Conservation (phyloP, 805 yeast species). For the Candida verbasci region DNA sequence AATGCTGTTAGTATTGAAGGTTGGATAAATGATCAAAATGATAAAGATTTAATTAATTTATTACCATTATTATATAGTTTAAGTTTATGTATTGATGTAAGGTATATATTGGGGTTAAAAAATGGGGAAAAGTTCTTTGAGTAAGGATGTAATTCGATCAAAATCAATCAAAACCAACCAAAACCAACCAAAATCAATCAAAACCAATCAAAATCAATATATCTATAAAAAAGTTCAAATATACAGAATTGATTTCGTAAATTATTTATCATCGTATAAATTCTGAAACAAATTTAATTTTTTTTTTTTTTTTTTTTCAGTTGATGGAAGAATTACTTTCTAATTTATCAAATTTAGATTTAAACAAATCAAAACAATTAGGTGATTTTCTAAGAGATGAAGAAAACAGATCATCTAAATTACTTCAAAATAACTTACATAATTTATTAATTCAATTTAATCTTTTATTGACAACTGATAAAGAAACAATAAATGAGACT, state of each 20-base stretch:
- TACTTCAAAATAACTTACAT: slow-evolving; percentile 1
- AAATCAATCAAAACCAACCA: no score
- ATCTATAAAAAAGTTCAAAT: no score
- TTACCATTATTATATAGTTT: slow-evolving; percentile 76
- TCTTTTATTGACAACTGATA: neutral
- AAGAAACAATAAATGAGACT: slow-evolving; percentile 12
- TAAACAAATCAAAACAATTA: slow-evolving; percentile 4
- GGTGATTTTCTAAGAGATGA: slow-evolving; percentile 21
- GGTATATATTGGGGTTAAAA: slow-evolving; percentile 70
- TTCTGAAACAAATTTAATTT: no score
- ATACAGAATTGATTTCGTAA: no score
- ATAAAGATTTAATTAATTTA: slow-evolving; percentile 73
- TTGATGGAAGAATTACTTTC: slow-evolving; percentile 2
- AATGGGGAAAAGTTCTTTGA: slow-evolving; percentile 66
- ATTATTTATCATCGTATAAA: no score
- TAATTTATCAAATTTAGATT: slow-evolving; percentile 3
- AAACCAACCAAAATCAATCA: no score
- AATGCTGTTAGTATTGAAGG: slow-evolving; percentile 95
- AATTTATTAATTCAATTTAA: slow-evolving; percentile 1
- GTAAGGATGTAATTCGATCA: neutral
- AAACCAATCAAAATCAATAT: neutral
- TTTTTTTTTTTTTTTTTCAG: neutral
- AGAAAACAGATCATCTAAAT: slow-evolving; percentile 11
- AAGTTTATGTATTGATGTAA: slow-evolving; percentile 78
- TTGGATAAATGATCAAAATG: slow-evolving; percentile 96